Evolutionary conservation across 768 basidiomycete species (phyloP), one percentile per base, ranked within the genome.

Genomic region (Pleurotus platypus): DNA sequence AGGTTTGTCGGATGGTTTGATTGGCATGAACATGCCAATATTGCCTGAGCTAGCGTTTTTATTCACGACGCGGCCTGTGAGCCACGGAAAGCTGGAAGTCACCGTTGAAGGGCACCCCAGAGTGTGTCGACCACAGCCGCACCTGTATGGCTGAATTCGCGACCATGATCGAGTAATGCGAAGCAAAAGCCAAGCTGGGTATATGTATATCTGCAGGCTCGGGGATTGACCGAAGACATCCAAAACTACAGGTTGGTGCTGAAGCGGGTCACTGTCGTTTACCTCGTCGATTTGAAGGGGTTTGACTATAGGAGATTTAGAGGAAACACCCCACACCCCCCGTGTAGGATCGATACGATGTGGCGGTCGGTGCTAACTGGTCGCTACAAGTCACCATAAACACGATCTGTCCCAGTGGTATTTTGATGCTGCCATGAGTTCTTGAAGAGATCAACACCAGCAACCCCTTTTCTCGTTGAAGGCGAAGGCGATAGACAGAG

Each of bases 1-100:
- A 2, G 27, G 60, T 22, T 56, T 35, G 8, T 57, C 56, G 1
- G 58, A 38, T 5, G 62, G 40, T 9, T 45, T 57, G 56, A 70
- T 66, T 22, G 22, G 2, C 50, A 59, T 64, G 54, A 61, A 63
- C 9, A 56, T 42, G 4, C 64, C 63, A 26, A 59, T 49, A 47
- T 60, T 60, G 4, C 62, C 58, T 18, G 55, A 26, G 20, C 57
- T 18, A 5, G 58, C 4, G 40, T 54, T 56, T 50, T 63, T 61
- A 30, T 62, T 62, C 24, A 68, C 61, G 26, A 69, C 60, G 46
- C 68, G 62, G 26, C 64, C 66, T 30, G 66, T 61, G 27, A 67
- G 42, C 68, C 66, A 70, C 6, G 69, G 69, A 50, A 69, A 67
- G 18, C 58, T 54, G 6, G 26, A n/a, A n/a, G n/a, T n/a, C n/a